Percentiles rank a stretch among this genome's conserved stretches.
Evolutionary conservation across 1,139 yeast genomes (phyloP).

Genomic region (Kodamaea plutei): DNA sequence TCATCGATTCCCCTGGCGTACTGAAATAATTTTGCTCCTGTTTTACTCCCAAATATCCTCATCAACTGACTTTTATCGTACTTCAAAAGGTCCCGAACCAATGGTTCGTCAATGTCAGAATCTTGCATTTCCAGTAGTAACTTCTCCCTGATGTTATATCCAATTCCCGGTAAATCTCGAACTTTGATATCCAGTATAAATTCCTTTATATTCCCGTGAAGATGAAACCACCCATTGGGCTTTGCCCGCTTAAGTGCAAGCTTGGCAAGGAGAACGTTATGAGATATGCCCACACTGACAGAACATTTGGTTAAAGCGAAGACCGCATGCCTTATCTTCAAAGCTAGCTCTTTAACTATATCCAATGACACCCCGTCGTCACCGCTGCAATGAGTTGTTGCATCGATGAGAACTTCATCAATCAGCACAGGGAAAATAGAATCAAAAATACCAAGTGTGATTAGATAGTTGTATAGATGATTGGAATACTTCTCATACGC

Average conservation of each 20-base stretch:
- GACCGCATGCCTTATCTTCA: constrained; percentile 43
- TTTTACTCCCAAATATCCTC: constrained; percentile 57
- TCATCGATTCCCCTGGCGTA: constrained; percentile 67
- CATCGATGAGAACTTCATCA: constrained; percentile 83
- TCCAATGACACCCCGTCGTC: constrained; percentile 10
- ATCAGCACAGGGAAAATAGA: constrained; percentile 79
- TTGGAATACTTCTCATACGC: constrained; percentile 54
- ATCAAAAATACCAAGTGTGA: constrained; percentile 45
- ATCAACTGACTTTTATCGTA: constrained; percentile 37
- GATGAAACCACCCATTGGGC: constrained; percentile 61
- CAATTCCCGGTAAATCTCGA: constrained; percentile 81
- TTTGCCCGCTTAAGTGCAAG: constrained; percentile 73
- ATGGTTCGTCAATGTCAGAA: constrained; percentile 13
- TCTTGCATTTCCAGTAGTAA: constrained; percentile 22
- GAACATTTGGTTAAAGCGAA: constrained; percentile 51
- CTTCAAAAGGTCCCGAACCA: constrained; percentile 30
- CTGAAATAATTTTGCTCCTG: constrained; percentile 60
- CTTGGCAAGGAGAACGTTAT: constrained; percentile 73
- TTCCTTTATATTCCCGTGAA: constrained; percentile 25
- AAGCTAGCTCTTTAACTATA: constrained; percentile 25
- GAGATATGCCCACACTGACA: constrained; percentile 74
- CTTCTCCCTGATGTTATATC: constrained; percentile 47
- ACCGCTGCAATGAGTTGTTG: constrained; percentile 35
- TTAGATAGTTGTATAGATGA: constrained; percentile 53
- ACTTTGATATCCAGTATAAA: constrained; percentile 47